Evolutionary conservation across 1,139 yeast species (phyloP), one percentile per base, ranked within the genome.

Genomic region (Yarrowia galli): DNA sequence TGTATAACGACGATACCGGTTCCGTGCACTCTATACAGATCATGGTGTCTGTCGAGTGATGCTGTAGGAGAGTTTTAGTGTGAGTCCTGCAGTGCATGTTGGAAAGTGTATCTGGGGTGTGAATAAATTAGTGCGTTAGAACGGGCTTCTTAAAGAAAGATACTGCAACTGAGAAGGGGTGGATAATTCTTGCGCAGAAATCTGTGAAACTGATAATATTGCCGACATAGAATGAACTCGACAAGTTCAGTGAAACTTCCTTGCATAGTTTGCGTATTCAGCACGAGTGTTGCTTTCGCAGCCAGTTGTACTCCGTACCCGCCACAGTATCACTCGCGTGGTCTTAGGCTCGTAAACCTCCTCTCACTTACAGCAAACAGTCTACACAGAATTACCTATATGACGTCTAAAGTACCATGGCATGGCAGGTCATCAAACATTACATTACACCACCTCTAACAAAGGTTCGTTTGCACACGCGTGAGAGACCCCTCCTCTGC

Each of bases 1-100:
- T 87, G 78, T 85, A 93, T 51, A 93, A 83, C 2, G 89, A 82
- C 18, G 82, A 80, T 46, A 89, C 89, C 1, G 89, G 85, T 66
- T 83, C 80, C 22, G 87, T 85, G 77, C 99, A 95, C 77, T 92
- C 97, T 32, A 93, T 89, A 77, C 99, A 95, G 71, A 92, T 88
- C 97, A 93, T 92, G 48, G 18, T 20, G 46, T n/a, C 32, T 40
- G 49, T 23, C 15, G 38, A 15, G 25, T 35, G 23, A 16, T 22
- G 40, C n/a, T 45, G 46, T 15, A 18, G 58, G 42, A 35, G 58
- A 35, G 42, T 51, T 35, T 51, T 35, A 18, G 54, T 10, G 51
- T 46, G 51, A 23, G 51, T 46, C 25, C 22, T 48, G 53, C 53
- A 48, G 22, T 28, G 53, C 53, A 25, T 48, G 32, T 28, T 28